Evolutionary conservation across 768 basidiomycete genomes (phyloP), one percentile per base, ranked within the genome.

Genomic region (Agrocybe chaxingu): DNA sequence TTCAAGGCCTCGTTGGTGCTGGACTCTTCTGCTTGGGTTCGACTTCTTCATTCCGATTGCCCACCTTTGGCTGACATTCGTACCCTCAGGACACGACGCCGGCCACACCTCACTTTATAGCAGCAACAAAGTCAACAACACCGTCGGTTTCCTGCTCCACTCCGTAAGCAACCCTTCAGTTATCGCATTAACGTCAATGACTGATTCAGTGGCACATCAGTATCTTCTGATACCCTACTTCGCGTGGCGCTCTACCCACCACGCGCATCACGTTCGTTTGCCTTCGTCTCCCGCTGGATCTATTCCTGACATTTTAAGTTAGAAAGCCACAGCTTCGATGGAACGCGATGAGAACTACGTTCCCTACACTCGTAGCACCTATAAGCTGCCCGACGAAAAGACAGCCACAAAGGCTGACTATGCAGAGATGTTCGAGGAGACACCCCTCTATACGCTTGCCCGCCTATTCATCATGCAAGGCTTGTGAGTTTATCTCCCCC

Each of bases 261-360:
- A 81, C 49, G 70, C 80, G 9, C 86, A 89, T 66, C 84, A 81
- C 60, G 24, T 24, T 24, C 24, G 24, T 24, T 24, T 24, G 1
- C 24, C 5, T 24, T 24, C 24, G 1, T 24, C 5, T 24, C 24
- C 24, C 24, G 24, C 24, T 24, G 24, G 24, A 24, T 24, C 24
- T 3, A 24, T 24, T 24, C 24, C 24, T 24, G 24, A 24, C 24
- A 24, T 24, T 24, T 24, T 3, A 24, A 24, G 3, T 24, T 24
- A 24, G 24, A 72, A 70, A 66, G 81, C 82, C 58, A 82, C 85
- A 50, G 78, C 80, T 36, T 85, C 84, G 0, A 84, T 87, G 64
- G 84, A 84, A 58, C 69, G 81, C n/a, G 87, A 90, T 58, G 84
- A 89, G 63, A 86, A 85, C 56, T 84, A 79, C 51, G 78, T 85